Evolutionary conservation across 768 basidiomycete species (phyloP).

Genomic region (Russula olivacea): DNA sequence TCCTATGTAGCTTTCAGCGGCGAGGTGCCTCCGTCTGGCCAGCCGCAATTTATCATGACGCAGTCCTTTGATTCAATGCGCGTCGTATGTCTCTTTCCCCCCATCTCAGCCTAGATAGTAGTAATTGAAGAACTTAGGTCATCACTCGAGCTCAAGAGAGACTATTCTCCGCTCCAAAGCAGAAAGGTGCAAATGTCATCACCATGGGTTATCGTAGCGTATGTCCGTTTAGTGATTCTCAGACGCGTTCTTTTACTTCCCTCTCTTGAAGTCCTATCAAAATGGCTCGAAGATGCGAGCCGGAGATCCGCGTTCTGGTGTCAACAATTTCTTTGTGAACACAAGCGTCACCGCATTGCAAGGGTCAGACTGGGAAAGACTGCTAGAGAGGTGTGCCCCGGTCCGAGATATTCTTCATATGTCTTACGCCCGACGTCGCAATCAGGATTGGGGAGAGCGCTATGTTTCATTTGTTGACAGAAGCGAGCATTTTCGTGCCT

Average conservation of each 20-base stretch:
- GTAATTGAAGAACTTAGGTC: conserved; percentile 38
- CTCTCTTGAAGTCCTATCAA: conserved; percentile 10
- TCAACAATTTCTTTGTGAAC: conserved; percentile 63
- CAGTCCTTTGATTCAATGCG: conserved; percentile 19
- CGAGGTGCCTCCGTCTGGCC: not conserved
- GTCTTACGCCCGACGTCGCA: conserved; percentile 2
- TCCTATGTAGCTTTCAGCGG: conserved; percentile 13
- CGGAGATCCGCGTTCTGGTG: conserved; percentile 37
- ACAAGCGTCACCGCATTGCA: conserved; percentile 67
- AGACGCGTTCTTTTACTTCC: conserved; percentile 1
- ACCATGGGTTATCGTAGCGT: conserved; percentile 62
- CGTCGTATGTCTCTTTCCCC: not conserved
- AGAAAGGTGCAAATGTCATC: conserved; percentile 50
- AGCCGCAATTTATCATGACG: conserved; percentile 5
- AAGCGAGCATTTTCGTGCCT: conserved; percentile 67
- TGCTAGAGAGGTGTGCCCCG: conserved; percentile 51
- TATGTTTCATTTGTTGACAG: conserved; percentile 72
- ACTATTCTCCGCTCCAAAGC: conserved; percentile 39
- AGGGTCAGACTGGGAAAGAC: conserved; percentile 56
- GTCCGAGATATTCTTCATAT: not conserved
- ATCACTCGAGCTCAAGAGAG: conserved; percentile 56
- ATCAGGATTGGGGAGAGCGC: conserved; percentile 68
- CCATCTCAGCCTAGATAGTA: conserved; percentile 18
- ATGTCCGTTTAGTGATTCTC: conserved; percentile 23
- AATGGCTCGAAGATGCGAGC: conserved; percentile 31